A percentile compares a stretch with the other conserved stretches of the same genome.
Conservation (phyloP, 495 filamentous ascomycete species). For the Talaromyces wortmannii region DNA sequence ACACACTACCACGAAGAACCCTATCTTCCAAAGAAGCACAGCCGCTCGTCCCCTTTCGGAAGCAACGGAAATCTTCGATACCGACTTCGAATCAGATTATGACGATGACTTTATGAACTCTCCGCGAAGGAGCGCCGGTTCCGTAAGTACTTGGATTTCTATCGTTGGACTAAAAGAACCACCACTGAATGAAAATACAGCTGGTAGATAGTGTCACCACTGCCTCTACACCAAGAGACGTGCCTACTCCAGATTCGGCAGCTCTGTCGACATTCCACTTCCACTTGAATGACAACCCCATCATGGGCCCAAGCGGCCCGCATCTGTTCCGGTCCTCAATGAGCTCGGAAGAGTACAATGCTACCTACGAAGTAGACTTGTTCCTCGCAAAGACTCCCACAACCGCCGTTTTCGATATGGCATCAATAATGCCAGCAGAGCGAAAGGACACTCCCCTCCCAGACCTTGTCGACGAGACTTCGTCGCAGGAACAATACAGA, state of each 20-base stretch:
- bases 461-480: conserved; percentile 19
- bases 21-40: background rate
- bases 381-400: conserved; percentile 62
- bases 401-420: conserved; percentile 8
- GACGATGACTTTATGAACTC: conserved; percentile 42
- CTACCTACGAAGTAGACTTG: conserved; percentile 47
- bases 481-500: conserved; percentile 17
- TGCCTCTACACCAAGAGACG: conserved; percentile 8
- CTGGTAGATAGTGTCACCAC: conserved; percentile 12
- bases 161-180: background rate
- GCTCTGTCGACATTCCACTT: conserved; percentile 33
- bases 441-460: conserved; percentile 3
- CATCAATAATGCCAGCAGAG: conserved; percentile 9
- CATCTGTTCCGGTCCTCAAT: conserved; percentile 71
- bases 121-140: conserved; percentile 57
- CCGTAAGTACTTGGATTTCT: conserved; percentile 39
- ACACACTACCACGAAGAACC: background rate
- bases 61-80: conserved; percentile 67
- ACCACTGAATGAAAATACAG: conserved; percentile 4
- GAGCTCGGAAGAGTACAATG: conserved; percentile 21
- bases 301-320: conserved; percentile 67
- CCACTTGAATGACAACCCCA: conserved; percentile 26
- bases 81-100: conserved; percentile 64
- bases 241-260: conserved; percentile 9
- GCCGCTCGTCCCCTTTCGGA: conserved; percentile 35